These are phyloP conservation scores for Luffa acutangula DNA, from an alignment of 306 rosid species.

Conservation along the genomic window DNA sequence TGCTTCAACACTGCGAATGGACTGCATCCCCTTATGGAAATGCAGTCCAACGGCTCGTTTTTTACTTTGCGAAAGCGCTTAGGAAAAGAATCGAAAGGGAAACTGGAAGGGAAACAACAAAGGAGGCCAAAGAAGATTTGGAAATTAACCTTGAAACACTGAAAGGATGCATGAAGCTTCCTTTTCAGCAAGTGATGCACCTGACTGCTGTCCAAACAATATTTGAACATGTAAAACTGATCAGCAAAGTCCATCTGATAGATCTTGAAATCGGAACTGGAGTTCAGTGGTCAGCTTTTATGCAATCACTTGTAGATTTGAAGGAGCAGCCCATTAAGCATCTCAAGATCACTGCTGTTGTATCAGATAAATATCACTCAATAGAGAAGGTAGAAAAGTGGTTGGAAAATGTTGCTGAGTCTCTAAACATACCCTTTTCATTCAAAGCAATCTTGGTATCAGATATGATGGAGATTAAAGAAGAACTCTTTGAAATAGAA, in stretches of 20 bases:
- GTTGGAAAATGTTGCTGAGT: conserved; percentile 37
- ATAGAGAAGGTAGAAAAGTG: conserved; percentile 41
- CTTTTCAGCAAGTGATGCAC: conserved; percentile 43
- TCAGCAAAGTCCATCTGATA: conserved; percentile 44
- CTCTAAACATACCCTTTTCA: conserved; percentile 50
- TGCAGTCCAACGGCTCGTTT: conserved; percentile 42
- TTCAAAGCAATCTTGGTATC: conserved; percentile 30
- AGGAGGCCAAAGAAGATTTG: conserved; percentile 10
- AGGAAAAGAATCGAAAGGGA: conserved; percentile 40
- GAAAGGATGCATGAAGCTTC: conserved; percentile 28
- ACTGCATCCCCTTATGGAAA: conserved; percentile 25
- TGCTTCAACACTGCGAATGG: conserved; percentile 45
- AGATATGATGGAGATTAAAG: conserved; percentile 36
- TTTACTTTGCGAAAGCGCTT: conserved; percentile 46
- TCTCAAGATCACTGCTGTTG: conserved; percentile 50
- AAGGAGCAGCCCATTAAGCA: conserved; percentile 24
- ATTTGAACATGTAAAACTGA: conserved; percentile 35
- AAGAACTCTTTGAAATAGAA: conserved; percentile 30
- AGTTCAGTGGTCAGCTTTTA: conserved; percentile 41
- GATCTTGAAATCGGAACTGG: conserved; percentile 48
- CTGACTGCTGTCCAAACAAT: conserved; percentile 47
- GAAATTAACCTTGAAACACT: conserved; percentile 4
- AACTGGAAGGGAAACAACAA: conserved; percentile 18
- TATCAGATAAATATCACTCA: neutral
- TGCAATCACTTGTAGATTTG: conserved; percentile 50